Evolutionary conservation across 352 stramenopile genomes (phyloP).

Genomic region (Phytophthora tubulina): DNA sequence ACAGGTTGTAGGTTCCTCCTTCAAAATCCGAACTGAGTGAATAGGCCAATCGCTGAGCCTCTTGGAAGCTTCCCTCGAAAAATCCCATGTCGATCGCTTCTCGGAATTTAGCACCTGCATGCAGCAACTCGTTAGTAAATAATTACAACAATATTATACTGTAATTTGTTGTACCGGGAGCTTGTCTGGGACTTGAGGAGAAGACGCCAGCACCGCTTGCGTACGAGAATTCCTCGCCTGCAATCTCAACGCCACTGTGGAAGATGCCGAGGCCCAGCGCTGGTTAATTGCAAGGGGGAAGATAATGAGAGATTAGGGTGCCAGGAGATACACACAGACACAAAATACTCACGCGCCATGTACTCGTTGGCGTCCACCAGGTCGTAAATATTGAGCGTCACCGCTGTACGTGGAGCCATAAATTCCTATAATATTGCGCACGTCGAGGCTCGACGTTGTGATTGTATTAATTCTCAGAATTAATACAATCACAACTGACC

Average conservation of each 20-base stretch:
- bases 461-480: too few species aligned
- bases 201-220: slow-evolving; percentile 93
- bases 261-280: slow-evolving; percentile 90
- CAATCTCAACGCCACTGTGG: slow-evolving; percentile 94
- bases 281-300: slow-evolving; percentile 14
- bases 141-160: background rate
- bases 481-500: too few species aligned
- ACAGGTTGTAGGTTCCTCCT: slow-evolving; percentile 91
- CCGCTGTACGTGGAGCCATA: slow-evolving; percentile 70
- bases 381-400: slow-evolving; percentile 95
- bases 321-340: background rate
- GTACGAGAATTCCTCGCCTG: slow-evolving; percentile 94
- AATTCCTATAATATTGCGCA: background rate
- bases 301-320: slow-evolving; percentile 2
- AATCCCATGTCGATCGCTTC: slow-evolving; percentile 90
- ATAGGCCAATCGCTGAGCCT: slow-evolving; percentile 84
- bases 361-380: slow-evolving; percentile 93
- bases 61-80: slow-evolving; percentile 87
- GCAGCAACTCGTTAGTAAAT: background rate
- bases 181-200: slow-evolving; percentile 73
- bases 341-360: slow-evolving; percentile 62
- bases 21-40: slow-evolving; percentile 91
- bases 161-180: slow-evolving; percentile 47
- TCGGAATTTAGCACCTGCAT: slow-evolving; percentile 86
- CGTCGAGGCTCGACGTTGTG: too few species aligned